phyloP scores from a whole-genome alignment of 352 stramenopile genomes.

The Globisporangium paddicum region DNA sequence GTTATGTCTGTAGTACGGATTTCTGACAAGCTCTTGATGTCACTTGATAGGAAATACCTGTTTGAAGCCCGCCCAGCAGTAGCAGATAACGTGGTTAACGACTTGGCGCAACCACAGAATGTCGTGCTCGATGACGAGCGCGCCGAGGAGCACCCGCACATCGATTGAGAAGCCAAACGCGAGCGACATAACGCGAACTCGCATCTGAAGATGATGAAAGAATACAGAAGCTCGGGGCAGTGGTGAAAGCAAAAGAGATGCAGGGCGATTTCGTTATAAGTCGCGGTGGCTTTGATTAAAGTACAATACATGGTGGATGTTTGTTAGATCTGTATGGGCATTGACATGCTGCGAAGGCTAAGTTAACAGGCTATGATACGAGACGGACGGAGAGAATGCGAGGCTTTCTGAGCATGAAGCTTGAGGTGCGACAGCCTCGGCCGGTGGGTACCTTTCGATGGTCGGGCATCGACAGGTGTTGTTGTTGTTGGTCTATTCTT shows the following conservation, averaged over 20 bases:
- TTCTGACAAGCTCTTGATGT: neutral
- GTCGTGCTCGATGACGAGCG: constrained; percentile 28
- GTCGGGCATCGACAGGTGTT: neutral
- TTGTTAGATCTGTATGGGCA: constrained; percentile 3
- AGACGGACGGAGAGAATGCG: neutral
- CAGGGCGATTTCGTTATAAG: neutral
- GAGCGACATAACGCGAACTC: neutral
- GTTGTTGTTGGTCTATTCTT: constrained; percentile 22
- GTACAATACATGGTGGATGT: constrained; percentile 11
- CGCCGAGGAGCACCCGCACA: constrained; percentile 39
- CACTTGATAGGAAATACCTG: constrained; percentile 40
- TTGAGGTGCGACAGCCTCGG: neutral
- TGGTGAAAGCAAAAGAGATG: neutral
- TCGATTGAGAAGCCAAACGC: constrained; percentile 30
- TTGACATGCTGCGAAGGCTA: neutral
- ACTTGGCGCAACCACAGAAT: constrained; percentile 37
- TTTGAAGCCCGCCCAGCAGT: constrained; percentile 50
- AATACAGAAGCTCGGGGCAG: neutral
- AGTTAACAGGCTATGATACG: constrained; percentile 12
- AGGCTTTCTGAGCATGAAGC: neutral
- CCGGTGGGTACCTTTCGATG: neutral
- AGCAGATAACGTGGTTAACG: constrained; percentile 56
- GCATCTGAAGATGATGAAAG: neutral
- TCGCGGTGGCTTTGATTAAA: constrained; percentile 1
- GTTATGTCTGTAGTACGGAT: constrained; percentile 11